phyloP scores from a whole-genome alignment of 2,329 filamentous ascomycete genomes.

The Phialocephala sp. region DNA sequence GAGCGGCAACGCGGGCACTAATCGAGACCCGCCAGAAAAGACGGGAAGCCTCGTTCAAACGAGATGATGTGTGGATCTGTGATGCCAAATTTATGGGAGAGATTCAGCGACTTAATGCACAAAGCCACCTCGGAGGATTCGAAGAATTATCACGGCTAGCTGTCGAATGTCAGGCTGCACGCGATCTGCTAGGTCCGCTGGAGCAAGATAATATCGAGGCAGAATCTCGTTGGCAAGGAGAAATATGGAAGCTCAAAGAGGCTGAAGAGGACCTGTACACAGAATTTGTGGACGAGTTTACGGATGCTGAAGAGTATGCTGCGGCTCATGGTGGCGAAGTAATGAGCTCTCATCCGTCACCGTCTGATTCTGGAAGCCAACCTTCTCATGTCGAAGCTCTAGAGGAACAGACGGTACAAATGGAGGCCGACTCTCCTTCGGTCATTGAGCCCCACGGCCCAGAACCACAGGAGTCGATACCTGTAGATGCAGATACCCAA shows the following conservation, averaged over 20 bases:
- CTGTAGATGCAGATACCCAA: conserved; percentile 1
- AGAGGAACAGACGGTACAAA: not conserved
- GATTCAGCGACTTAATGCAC: conserved; percentile 31
- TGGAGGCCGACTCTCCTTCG: too few relatives aligned
- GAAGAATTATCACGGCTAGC: conserved; percentile 25
- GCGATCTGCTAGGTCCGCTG: conserved; percentile 34
- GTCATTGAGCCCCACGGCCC: not conserved
- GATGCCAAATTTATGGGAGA: conserved; percentile 38
- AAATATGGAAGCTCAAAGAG: conserved; percentile 32
- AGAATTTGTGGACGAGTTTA: conserved; percentile 30
- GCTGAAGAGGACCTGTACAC: conserved; percentile 28
- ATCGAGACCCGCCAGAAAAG: conserved; percentile 34
- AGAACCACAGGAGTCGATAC: not conserved
- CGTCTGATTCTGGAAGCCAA: conserved; percentile 15
- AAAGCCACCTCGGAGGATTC: conserved; percentile 24
- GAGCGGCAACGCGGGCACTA: conserved; percentile 26
- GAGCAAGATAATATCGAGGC: conserved; percentile 35
- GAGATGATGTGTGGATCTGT: conserved; percentile 28
- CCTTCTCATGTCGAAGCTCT: not conserved
- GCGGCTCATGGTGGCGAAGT: conserved; percentile 12
- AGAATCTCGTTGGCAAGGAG: conserved; percentile 30
- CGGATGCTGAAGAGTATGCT: conserved; percentile 20
- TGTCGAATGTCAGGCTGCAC: conserved; percentile 31
- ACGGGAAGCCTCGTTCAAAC: conserved; percentile 32
- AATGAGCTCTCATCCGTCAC: conserved; percentile 23